Conservation (phyloP, 305 asterid genomes). For the Fraxinus sp. region DNA sequence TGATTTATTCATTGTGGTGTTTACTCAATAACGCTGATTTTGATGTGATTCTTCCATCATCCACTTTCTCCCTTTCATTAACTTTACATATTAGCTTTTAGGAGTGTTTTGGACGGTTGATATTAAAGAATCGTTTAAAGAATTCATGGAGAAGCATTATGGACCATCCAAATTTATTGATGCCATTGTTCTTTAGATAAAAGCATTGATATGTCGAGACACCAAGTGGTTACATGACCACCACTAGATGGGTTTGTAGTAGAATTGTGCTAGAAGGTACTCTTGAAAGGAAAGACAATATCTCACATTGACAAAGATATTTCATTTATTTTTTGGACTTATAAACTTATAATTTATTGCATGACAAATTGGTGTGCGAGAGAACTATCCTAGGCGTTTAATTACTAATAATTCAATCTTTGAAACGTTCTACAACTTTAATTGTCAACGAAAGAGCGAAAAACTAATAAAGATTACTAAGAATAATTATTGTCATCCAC, state of each 20-base stretch:
- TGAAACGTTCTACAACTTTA: background rate
- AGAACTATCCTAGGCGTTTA: background rate
- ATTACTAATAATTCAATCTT: background rate
- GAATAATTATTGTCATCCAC: background rate
- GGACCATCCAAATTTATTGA: conserved; percentile 32
- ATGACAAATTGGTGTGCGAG: background rate
- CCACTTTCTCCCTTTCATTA: conserved; percentile 33
- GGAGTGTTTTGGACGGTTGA: conserved; percentile 29
- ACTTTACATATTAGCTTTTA: conserved; percentile 32
- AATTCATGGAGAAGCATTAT: conserved; percentile 2
- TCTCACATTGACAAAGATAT: background rate
- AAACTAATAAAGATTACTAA: background rate
- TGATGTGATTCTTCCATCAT: conserved; percentile 26
- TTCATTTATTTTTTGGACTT: background rate
- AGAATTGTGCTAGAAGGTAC: background rate
- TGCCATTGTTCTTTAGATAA: conserved; percentile 20
- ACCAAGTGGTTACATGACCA: conserved; percentile 24
- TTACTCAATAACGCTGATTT: conserved; percentile 23
- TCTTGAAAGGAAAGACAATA: background rate
- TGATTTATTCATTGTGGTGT: conserved; percentile 25
- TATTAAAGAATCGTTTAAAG: conserved; percentile 27
- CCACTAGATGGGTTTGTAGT: conserved; percentile 20
- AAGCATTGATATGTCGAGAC: conserved; percentile 24
- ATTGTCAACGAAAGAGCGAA: background rate
- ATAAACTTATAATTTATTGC: background rate